These are phyloP conservation scores for Pseudogymnoascus sp. DNA, from an alignment of 2,329 filamentous ascomycete genomes.

Conservation along the genomic window DNA sequence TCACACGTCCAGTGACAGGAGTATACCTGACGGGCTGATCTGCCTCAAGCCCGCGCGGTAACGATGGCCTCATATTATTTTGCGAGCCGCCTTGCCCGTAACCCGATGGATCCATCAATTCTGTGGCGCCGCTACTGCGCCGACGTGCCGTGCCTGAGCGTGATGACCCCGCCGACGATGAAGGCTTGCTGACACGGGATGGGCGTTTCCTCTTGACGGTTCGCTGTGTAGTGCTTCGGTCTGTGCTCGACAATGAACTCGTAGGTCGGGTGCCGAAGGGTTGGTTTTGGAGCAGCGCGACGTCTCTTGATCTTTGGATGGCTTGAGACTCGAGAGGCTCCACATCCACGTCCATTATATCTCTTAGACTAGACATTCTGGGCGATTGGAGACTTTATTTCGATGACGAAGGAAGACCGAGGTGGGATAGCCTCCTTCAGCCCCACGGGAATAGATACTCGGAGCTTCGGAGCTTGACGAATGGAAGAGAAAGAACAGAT, in stretches of 20 bases:
- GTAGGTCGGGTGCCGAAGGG: conserved; percentile 12
- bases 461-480: conserved; percentile 7
- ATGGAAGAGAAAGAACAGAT: neutral
- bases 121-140: conserved; percentile 20
- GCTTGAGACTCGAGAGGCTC: conserved; percentile 28
- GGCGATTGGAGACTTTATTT: conserved; percentile 10
- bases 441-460: conserved; percentile 24
- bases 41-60: neutral
- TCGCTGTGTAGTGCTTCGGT: conserved; percentile 14
- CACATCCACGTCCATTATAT: conserved; percentile 31
- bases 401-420: conserved; percentile 19
- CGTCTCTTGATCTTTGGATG: conserved; percentile 26
- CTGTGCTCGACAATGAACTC: neutral
- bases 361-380: conserved; percentile 29
- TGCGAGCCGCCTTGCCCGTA: neutral
- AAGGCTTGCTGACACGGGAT: conserved; percentile 20
- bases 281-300: conserved; percentile 15
- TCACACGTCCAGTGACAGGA: conserved; percentile 28
- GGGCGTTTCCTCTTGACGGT: conserved; percentile 23
- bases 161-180: conserved; percentile 15
- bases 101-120: conserved; percentile 20
- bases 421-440: conserved; percentile 25
- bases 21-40: conserved; percentile 28
- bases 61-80: neutral
- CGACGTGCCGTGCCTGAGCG: conserved; percentile 16